A percentile compares a stretch with the other conserved stretches of the same genome.
Evolutionary conservation across 805 yeast species (phyloP).

Genomic region (Suhomyces faveliae): DNA sequence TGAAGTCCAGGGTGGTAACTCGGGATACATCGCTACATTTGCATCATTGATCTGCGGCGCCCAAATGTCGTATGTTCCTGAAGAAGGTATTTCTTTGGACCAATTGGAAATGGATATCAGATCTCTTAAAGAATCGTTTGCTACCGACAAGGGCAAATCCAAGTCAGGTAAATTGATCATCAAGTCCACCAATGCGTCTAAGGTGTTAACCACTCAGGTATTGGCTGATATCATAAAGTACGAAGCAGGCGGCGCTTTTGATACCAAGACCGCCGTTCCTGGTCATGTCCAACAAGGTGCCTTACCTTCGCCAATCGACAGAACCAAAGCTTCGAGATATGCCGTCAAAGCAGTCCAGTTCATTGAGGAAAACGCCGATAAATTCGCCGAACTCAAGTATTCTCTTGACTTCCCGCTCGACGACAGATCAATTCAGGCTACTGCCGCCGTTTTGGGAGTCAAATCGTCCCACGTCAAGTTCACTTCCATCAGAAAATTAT

Average conservation of each 20-base stretch:
- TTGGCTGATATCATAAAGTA: slow-evolving; percentile 81
- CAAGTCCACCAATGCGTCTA: slow-evolving; percentile 80
- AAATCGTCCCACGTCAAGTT: slow-evolving; percentile 70
- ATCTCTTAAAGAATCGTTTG: slow-evolving; percentile 64
- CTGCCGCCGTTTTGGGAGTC: slow-evolving; percentile 52
- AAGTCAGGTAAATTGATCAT: slow-evolving; percentile 84
- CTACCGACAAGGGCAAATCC: slow-evolving; percentile 71
- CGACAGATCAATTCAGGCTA: slow-evolving; percentile 29
- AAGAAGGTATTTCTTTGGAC: slow-evolving; percentile 65
- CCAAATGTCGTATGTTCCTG: slow-evolving; percentile 87
- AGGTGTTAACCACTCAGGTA: slow-evolving; percentile 76
- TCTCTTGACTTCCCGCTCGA: slow-evolving; percentile 33
- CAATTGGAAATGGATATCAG: slow-evolving; percentile 76
- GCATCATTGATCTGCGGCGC: slow-evolving; percentile 89
- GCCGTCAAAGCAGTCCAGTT: slow-evolving; percentile 89
- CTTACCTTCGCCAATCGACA: slow-evolving; percentile 89
- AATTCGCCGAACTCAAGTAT: slow-evolving; percentile 22
- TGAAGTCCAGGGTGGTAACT: slow-evolving; percentile 97
- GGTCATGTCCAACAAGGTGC: slow-evolving; percentile 99
- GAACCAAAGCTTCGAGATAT: slow-evolving; percentile 84
- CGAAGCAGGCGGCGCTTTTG: slow-evolving; percentile 75
- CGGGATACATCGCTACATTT: slow-evolving; percentile 88
- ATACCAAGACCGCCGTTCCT: slow-evolving; percentile 92
- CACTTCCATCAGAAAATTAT: slow-evolving; percentile 70
- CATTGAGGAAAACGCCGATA: slow-evolving; percentile 55